phyloP scores from a whole-genome alignment of 208 protist genomes.

The Trypanosoma congolense region DNA sequence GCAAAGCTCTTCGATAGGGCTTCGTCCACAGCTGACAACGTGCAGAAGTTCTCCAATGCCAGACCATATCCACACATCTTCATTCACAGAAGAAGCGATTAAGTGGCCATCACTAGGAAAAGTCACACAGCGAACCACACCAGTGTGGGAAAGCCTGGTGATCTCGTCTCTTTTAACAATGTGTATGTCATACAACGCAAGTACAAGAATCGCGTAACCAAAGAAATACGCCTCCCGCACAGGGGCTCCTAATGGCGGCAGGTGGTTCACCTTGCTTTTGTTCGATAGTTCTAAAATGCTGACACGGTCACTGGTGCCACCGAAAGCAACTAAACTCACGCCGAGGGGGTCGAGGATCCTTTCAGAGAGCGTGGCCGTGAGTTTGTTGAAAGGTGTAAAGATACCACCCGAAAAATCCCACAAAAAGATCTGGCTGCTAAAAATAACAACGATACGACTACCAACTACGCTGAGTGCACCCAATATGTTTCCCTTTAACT shows the following conservation, averaged over 20 bases:
- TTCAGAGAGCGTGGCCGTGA: conserved; percentile 26
- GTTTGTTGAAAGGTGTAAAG: conserved; percentile 42
- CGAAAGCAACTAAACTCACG: conserved; percentile 39
- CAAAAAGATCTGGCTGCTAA: conserved; percentile 40
- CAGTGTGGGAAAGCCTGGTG: conserved; percentile 49
- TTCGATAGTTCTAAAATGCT: conserved; percentile 64
- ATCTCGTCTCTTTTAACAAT: conserved; percentile 41
- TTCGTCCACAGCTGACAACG: conserved; percentile 40
- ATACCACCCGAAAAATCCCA: conserved; percentile 73
- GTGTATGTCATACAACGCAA: conserved; percentile 35
- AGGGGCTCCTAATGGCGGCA: conserved; percentile 39
- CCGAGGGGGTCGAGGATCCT: conserved; percentile 47
- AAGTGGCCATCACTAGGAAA: conserved; percentile 59
- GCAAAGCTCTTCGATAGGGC: conserved; percentile 47
- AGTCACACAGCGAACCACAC: conserved; percentile 37
- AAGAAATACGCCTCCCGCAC: conserved; percentile 53
- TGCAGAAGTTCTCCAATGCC: conserved; percentile 63
- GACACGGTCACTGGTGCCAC: conserved; percentile 25
- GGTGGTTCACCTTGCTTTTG: conserved; percentile 44
- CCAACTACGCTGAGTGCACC: conserved; percentile 57
- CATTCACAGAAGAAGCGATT: conserved; percentile 54
- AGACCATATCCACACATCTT: conserved; percentile 69
- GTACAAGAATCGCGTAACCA: conserved; percentile 46
- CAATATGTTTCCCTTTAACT: conserved; percentile 41
- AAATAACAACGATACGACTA: conserved; percentile 63